A percentile compares a stretch with the other conserved stretches of the same genome.
Evolutionary conservation across 2,329 filamentous ascomycete species (phyloP).

Genomic region (Penicillium verrucosum): DNA sequence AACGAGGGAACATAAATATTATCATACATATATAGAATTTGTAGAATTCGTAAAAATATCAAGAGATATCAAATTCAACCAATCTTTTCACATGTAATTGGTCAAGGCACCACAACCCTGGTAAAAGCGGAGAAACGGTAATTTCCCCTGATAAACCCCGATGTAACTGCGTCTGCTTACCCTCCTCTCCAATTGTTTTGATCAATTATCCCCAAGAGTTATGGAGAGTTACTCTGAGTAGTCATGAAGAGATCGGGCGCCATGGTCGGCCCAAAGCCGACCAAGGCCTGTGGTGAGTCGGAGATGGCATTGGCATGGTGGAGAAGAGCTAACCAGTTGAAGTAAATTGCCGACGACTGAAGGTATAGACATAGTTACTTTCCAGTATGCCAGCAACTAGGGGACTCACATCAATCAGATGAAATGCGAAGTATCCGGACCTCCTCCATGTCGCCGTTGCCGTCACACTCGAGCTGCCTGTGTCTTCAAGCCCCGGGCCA

Average conservation of each 20-base stretch:
- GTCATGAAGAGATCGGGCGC: slow-evolving; percentile 20
- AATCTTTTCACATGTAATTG: not conserved
- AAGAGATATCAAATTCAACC: not conserved
- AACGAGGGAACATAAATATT: slow-evolving; percentile 50
- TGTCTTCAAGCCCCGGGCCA: slow-evolving; percentile 31
- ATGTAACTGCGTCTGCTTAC: not conserved
- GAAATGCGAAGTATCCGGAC: slow-evolving; percentile 31
- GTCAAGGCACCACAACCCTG: not conserved
- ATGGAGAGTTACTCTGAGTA: slow-evolving; percentile 5
- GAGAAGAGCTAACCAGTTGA: slow-evolving; percentile 6
- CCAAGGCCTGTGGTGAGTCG: slow-evolving; percentile 32
- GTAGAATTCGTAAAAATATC: not conserved
- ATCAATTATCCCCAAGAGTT: not conserved
- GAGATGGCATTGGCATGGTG: not conserved
- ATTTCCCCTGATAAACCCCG: not conserved
- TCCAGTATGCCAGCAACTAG: not conserved
- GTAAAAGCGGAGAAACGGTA: slow-evolving; percentile 8
- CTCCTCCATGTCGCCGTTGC: slow-evolving; percentile 31
- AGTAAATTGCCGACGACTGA: slow-evolving; percentile 33
- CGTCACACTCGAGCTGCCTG: slow-evolving; percentile 22
- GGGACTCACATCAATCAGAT: slow-evolving; percentile 13
- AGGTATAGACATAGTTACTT: slow-evolving; percentile 18
- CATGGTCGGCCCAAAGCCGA: slow-evolving; percentile 28
- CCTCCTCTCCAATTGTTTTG: not conserved
- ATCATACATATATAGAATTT: not conserved